Percentiles rank a stretch among this genome's conserved stretches.
Evolutionary conservation across 1,139 yeast genomes (phyloP).

Genomic region (Blastobotrys aristatus): DNA sequence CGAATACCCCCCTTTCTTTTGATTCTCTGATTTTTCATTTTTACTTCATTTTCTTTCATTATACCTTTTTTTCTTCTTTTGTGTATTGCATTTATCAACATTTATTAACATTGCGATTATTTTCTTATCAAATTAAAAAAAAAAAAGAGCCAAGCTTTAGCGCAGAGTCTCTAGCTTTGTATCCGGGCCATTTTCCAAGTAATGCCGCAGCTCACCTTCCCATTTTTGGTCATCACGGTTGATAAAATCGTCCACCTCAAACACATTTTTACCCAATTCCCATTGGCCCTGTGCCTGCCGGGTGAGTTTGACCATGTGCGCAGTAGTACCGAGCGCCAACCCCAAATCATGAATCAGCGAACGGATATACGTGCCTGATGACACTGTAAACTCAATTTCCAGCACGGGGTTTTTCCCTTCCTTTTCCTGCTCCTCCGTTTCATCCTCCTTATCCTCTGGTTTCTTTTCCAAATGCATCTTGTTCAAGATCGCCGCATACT

Average conservation of each 20-base stretch:
- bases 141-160: background rate
- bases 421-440: conserved; percentile 11
- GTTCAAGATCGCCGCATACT: conserved; percentile 35
- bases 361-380: conserved; percentile 94
- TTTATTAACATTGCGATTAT: background rate
- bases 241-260: conserved; percentile 60
- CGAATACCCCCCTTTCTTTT: background rate
- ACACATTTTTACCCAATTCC: conserved; percentile 67
- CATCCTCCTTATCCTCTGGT: conserved; percentile 13
- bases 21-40: background rate
- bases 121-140: background rate
- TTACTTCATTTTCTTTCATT: background rate
- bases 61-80: background rate
- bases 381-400: conserved; percentile 71
- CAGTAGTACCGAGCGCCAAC: conserved; percentile 69
- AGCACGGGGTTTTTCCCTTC: conserved; percentile 46
- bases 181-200: conserved; percentile 26
- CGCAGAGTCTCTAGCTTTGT: conserved; percentile 8
- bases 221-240: conserved; percentile 56
- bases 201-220: conserved; percentile 36
- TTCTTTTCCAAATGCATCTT: conserved; percentile 18
- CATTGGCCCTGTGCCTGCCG: conserved; percentile 78
- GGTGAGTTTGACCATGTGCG: conserved; percentile 82
- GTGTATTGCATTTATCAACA: background rate
- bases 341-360: conserved; percentile 88